Evolutionary conservation across 805 yeast species (phyloP), one percentile per base, ranked within the genome.

Genomic region (Isabelozyma pseudorhagii): DNA sequence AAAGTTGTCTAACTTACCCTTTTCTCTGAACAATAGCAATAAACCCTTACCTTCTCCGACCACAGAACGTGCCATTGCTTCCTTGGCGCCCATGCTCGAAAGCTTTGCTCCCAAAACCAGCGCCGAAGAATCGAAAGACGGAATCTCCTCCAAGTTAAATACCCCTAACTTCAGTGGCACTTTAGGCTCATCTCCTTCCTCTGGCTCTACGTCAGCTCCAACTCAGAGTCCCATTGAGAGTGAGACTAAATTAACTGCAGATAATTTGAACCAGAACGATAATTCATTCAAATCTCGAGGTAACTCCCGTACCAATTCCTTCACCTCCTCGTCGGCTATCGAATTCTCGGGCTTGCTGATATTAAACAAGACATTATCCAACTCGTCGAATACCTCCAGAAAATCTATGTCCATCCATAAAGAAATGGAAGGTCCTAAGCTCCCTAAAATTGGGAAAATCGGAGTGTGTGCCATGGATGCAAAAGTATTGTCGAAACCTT

Each of bases 381-480:
- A 72, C 54, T 57, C 73, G 40, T 66, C 72, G 14, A 54, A 66
- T 7, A 54, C 67, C 11, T 63, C 71, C 14, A 59, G 67, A 42
- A 64, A 64, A 44, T 64, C 71, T 14, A 54, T 62, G 9, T 60
- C 69, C 5, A 68, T 71, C 21, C 68, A 71, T 18, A 66, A 64
- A 47, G 80, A 72, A 46, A 63, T 61, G 9, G 68, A 68, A 8
- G 75, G 78, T 9, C 80, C 84, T 3, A 77, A 78, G 54, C 60
- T 84, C 46, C 89, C 89, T 3, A 83, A 79, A 55, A 82, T 92
- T 54, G 98, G 99, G 39, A 92, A 89, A 56, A 89, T 94, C 58
- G 99, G 99, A 47, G 97, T 94, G 1, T 94, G 99, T 71, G 99
- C 99, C 9, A 92, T 94, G 97, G 99, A 94, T 68, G 85, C 92